These are phyloP conservation scores for Trichoderma sp. DNA, from an alignment of 2,329 filamentous ascomycete species.

Conservation along the genomic window DNA sequence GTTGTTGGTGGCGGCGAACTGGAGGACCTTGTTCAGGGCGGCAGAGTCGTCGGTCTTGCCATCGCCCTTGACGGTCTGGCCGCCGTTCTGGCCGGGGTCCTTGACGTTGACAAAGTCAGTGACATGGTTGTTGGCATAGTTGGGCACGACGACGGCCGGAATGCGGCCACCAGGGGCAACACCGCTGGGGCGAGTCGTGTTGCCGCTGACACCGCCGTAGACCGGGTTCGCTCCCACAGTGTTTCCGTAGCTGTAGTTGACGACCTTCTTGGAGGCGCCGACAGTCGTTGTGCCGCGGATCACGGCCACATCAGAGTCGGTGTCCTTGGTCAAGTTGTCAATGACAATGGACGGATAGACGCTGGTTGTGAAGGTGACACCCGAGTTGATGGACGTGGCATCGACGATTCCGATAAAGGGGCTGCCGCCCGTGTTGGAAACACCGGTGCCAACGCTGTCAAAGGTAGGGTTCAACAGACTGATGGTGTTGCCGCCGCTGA, in stretches of 20 bases:
- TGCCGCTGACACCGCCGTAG: conserved; percentile 39
- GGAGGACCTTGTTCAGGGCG: conserved; percentile 43
- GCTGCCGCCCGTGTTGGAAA: conserved; percentile 39
- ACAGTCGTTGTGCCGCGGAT: conserved; percentile 38
- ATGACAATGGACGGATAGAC: conserved; percentile 45
- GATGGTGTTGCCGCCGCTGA: conserved; percentile 41
- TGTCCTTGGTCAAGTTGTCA: conserved; percentile 47
- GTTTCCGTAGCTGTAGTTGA: conserved; percentile 47
- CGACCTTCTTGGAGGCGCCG: conserved; percentile 36
- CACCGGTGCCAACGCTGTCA: conserved; percentile 41
- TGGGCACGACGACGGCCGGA: conserved; percentile 43
- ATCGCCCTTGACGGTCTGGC: conserved; percentile 41
- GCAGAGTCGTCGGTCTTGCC: conserved; percentile 42
- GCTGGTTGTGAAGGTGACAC: conserved; percentile 42
- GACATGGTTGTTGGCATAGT: conserved; percentile 39
- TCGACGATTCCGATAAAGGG: conserved; percentile 47
- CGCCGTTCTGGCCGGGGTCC: conserved; percentile 38
- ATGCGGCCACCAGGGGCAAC: conserved; percentile 43
- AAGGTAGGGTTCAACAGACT: conserved; percentile 45
- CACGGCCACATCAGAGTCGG: conserved; percentile 40
- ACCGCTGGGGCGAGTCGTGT: conserved; percentile 36
- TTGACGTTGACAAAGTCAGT: conserved; percentile 41
- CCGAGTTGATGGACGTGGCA: conserved; percentile 45
- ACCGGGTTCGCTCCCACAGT: conserved; percentile 44
- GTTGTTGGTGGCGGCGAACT: conserved; percentile 37